Evolutionary conservation across 768 basidiomycete species (phyloP), one percentile per base, ranked within the genome.

Genomic region (Pleurotus djamor): DNA sequence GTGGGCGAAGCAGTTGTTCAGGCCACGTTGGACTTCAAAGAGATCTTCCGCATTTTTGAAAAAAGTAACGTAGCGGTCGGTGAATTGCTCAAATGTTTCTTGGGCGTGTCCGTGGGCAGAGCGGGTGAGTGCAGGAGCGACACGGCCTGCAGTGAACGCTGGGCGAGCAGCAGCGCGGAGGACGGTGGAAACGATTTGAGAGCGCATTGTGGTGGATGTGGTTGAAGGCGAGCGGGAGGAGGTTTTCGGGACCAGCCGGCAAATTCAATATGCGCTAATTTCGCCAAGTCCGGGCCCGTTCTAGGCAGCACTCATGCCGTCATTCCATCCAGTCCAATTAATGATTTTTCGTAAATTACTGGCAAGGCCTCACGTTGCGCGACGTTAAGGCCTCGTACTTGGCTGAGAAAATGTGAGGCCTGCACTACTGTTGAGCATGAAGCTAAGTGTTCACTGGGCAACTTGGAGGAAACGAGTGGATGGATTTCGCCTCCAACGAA

Each of bases 1-100:
- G 74, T 98, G 96, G 2, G 97, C 93, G 72, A 99, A 99, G 80
- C 96, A 98, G 83, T 99, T 99, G 83, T 99, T 98, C 68, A 99
- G 81, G 41, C 97, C 97, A 52, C 97, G 92, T 77, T 99, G 96
- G 64, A 99, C 91, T 81, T 99, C 97, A 71, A 99, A 99, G 59
- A 98, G 84, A 78, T 99, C 97, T 70, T 94, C 87, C 51, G 94
- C 94, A 58, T 85, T 82, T 70, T 91, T 77, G 84, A 99, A 99
- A 77, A 99, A 99, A 64, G 81, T 80, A 69, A 94, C 88, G 77
- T 98, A 98, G 71, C 96, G 93, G 61, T 88, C 84, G 68, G 92
- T 93, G 82, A 98, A 98, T 48, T 90, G 84, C 72, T 97, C 96
- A 75, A 94, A 98, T 14, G 91, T 83, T 79, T 98, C 96, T 73